These are phyloP conservation scores for Didymella glomerata DNA, from an alignment of 2,329 filamentous ascomycete genomes.

Conservation along the genomic window DNA sequence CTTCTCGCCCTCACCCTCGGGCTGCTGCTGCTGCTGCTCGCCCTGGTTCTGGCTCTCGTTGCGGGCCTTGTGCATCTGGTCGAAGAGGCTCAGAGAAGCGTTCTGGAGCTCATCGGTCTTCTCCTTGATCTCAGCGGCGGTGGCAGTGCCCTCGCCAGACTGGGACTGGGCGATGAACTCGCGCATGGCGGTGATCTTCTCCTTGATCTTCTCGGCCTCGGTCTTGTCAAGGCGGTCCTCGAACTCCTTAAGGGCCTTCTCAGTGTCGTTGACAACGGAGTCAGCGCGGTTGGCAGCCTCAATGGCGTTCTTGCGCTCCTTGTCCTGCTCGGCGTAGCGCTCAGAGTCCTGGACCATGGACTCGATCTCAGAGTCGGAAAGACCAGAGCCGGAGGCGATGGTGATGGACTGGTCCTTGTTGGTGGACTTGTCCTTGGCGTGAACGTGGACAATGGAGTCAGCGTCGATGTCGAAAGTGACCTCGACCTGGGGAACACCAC, in stretches of 20 bases:
- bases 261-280: conserved; percentile 94
- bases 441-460: conserved; percentile 96
- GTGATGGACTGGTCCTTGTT: conserved; percentile 99
- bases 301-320: conserved; percentile 95
- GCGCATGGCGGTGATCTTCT: conserved; percentile 87
- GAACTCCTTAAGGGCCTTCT: conserved; percentile 97
- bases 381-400: conserved; percentile 95
- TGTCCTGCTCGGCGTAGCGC: conserved; percentile 93
- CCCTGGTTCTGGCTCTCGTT: conserved; percentile 63
- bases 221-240: conserved; percentile 96
- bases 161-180: conserved; percentile 95
- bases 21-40: conserved; percentile 55
- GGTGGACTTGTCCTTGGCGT: conserved; percentile 98
- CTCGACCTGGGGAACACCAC: conserved; percentile 95
- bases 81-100: conserved; percentile 94
- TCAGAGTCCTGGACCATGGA: conserved; percentile 98
- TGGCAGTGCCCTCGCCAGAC: conserved; percentile 85
- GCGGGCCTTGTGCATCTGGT: conserved; percentile 99
- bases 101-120: conserved; percentile 98
- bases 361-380: conserved; percentile 93
- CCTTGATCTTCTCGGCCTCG: conserved; percentile 89
- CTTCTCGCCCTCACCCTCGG: conserved; percentile 65
- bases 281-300: conserved; percentile 98
- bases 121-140: conserved; percentile 93
- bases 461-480: conserved; percentile 99